Evolutionary conservation across 2,329 filamentous ascomycete genomes (phyloP).

Genomic region (Zasmidium angulare): DNA sequence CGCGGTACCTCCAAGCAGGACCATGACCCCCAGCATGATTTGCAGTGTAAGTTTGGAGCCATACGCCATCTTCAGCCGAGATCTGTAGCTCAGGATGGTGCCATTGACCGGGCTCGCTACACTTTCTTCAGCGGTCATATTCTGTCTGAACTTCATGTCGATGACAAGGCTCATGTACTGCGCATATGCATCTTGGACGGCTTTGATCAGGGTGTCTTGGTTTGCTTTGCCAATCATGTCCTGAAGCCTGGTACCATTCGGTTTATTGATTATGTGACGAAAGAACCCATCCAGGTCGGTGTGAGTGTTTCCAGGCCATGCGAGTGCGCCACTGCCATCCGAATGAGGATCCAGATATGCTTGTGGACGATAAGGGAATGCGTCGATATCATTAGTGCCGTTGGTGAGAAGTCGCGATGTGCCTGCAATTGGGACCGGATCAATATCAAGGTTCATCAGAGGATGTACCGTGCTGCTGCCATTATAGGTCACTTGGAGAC

Average conservation of each 20-base stretch:
- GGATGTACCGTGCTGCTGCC: background rate
- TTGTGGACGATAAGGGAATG: slow-evolving; percentile 7
- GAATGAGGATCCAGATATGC: background rate
- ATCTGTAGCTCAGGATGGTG: background rate
- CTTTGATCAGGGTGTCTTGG: slow-evolving; percentile 2
- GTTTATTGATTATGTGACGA: slow-evolving; percentile 1
- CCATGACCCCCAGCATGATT: slow-evolving; percentile 1
- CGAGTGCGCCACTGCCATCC: background rate
- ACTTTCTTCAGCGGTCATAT: background rate
- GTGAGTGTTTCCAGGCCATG: background rate
- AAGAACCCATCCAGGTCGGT: slow-evolving; percentile 1
- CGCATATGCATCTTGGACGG: slow-evolving; percentile 2
- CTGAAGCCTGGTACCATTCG: background rate
- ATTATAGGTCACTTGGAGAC: background rate
- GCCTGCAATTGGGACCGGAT: background rate
- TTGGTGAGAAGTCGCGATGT: slow-evolving; percentile 1
- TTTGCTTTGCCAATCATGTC: slow-evolving; percentile 4
- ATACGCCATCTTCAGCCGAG: background rate
- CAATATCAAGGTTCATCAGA: background rate
- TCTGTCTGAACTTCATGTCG: slow-evolving; percentile 5
- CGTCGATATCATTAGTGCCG: slow-evolving; percentile 2
- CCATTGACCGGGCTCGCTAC: background rate
- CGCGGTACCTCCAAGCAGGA: background rate
- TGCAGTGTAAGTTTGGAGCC: slow-evolving; percentile 6
- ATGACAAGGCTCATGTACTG: slow-evolving; percentile 12